phyloP scores from a whole-genome alignment of 805 yeast species.

The Yamadazyma philogaea region DNA sequence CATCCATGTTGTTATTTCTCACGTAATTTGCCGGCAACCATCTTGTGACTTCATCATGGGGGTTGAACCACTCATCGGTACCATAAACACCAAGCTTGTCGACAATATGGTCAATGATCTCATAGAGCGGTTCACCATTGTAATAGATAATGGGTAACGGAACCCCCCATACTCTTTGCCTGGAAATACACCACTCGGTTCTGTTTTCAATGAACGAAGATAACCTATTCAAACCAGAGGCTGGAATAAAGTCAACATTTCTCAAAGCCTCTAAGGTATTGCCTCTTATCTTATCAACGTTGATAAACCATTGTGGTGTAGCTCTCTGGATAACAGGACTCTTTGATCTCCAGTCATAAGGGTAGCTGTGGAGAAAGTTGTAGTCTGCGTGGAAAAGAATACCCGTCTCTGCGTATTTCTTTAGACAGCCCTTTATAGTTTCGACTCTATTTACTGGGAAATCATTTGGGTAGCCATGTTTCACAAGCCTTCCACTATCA shows the following conservation, averaged over 20 bases:
- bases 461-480: slow-evolving; percentile 44
- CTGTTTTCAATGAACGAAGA: slow-evolving; percentile 70
- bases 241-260: slow-evolving; percentile 70
- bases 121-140: slow-evolving; percentile 55
- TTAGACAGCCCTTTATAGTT: slow-evolving; percentile 50
- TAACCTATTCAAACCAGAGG: slow-evolving; percentile 66
- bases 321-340: slow-evolving; percentile 92
- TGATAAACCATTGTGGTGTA: slow-evolving; percentile 96
- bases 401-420: slow-evolving; percentile 36
- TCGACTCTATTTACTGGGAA: slow-evolving; percentile 32
- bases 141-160: slow-evolving; percentile 85
- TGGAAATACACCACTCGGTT: slow-evolving; percentile 95
- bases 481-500: slow-evolving; percentile 62
- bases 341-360: slow-evolving; percentile 96
- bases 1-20: slow-evolving; percentile 27
- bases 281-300: slow-evolving; percentile 69
- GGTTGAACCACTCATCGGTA: slow-evolving; percentile 77
- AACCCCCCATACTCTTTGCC: slow-evolving; percentile 98
- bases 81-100: slow-evolving; percentile 55
- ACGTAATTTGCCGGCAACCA: slow-evolving; percentile 62
- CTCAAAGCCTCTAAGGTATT: slow-evolving; percentile 58
- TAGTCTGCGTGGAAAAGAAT: slow-evolving; percentile 50
- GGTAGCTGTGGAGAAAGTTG: slow-evolving; percentile 76
- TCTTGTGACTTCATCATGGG: slow-evolving; percentile 37
- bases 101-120: slow-evolving; percentile 56